A percentile compares a stretch with the other conserved stretches of the same genome.
Conservation (phyloP, 768 basidiomycete species). For the Trametes sanguinea region DNA sequence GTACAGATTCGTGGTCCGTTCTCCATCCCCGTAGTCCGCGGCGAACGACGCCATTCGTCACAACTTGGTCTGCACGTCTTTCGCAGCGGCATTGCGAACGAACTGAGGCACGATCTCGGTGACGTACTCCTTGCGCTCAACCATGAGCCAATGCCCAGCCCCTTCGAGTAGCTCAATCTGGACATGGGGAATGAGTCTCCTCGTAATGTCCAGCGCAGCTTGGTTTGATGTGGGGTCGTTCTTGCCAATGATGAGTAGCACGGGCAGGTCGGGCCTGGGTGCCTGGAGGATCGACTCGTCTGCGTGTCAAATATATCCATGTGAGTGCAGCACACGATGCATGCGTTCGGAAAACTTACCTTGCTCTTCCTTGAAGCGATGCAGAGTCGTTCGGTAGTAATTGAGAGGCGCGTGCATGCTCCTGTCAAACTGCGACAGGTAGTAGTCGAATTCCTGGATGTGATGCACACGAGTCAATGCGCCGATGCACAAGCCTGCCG, state of each 20-base stretch:
- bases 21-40: background rate
- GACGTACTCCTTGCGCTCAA: conserved; percentile 59
- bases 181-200: conserved; percentile 52
- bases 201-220: conserved; percentile 43
- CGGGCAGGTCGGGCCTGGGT: conserved; percentile 52
- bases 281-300: conserved; percentile 47
- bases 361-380: conserved; percentile 68
- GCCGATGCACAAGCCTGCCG: too few species aligned
- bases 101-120: conserved; percentile 34
- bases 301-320: conserved; percentile 25
- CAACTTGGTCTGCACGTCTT: conserved; percentile 15
- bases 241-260: conserved; percentile 63
- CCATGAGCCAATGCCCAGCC: conserved; percentile 69
- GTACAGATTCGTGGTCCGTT: background rate
- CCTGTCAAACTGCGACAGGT: conserved; percentile 46
- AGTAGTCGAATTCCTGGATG: conserved; percentile 57
- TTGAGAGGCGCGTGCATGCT: conserved; percentile 73
- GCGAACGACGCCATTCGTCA: background rate
- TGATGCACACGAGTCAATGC: background rate
- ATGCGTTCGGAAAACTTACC: conserved; percentile 27
- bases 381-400: conserved; percentile 66
- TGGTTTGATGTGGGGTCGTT: conserved; percentile 51
- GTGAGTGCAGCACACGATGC: conserved; percentile 1
- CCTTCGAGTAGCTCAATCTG: conserved; percentile 55
- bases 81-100: background rate